A percentile compares a stretch with the other conserved stretches of the same genome.
phyloP scores from a whole-genome alignment of 1,284 basidiomycete genomes.

The Apiotrichum veenhuisii region DNA sequence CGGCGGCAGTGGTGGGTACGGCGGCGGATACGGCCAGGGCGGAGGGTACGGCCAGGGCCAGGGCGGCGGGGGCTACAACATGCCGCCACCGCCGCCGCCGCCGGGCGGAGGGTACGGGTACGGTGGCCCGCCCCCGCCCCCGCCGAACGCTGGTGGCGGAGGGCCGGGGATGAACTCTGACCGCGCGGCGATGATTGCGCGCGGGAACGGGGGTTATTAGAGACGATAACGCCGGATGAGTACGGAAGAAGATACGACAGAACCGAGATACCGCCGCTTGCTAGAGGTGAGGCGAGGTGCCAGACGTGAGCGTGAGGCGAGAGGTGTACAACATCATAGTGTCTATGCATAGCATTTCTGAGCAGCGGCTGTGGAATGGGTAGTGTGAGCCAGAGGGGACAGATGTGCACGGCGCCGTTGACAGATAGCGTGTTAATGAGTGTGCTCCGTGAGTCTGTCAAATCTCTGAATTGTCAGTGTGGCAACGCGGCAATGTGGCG shows the following conservation, averaged over 20 bases:
- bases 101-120: background rate
- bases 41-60: background rate
- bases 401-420: no score
- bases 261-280: no score
- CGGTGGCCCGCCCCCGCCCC: background rate
- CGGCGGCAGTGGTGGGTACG: background rate
- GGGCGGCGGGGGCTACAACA: background rate
- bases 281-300: no score
- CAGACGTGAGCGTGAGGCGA: no score
- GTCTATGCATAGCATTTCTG: constrained; percentile 1
- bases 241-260: no score
- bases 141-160: background rate
- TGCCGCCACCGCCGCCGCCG: background rate
- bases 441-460: no score
- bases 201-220: constrained; percentile 3
- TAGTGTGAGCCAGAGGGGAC: no score
- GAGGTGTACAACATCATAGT: background rate
- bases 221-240: no score
- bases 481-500: no score
- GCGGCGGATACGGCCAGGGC: background rate
- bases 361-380: background rate
- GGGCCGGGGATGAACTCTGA: constrained; percentile 6
- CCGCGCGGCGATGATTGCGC: constrained; percentile 13
- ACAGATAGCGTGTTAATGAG: no score
- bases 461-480: no score